These are phyloP conservation scores for Gamsiella multidivaricata DNA, from an alignment of 192 early-diverging fungal species.

Conservation along the genomic window DNA sequence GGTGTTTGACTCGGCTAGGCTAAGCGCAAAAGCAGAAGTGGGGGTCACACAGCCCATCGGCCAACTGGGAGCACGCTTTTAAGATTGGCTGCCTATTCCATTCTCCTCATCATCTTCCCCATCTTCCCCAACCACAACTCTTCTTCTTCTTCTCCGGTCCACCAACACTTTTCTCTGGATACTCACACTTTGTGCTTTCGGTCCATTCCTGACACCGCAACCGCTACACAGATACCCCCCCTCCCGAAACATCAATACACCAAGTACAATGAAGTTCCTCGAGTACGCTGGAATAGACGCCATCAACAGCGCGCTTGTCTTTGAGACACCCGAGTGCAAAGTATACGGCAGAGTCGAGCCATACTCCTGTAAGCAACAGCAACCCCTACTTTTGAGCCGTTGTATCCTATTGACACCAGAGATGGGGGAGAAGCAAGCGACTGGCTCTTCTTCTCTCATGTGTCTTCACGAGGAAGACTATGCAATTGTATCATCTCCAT, in stretches of 20 bases:
- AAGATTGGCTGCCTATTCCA: not conserved
- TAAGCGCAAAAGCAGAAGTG: too few relatives aligned
- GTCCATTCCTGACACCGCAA: too few relatives aligned
- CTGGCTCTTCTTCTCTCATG: too few relatives aligned
- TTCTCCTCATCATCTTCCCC: not conserved
- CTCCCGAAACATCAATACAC: too few relatives aligned
- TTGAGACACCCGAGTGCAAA: constrained; percentile 86
- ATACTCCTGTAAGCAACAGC: constrained; percentile 86
- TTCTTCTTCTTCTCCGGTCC: not conserved
- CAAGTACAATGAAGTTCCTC: constrained; percentile 91
- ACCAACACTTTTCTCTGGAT: not conserved
- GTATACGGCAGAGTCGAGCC: constrained; percentile 89
- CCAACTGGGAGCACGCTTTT: too few relatives aligned
- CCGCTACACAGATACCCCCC: not conserved
- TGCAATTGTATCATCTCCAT: not conserved
- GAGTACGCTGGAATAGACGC: constrained; percentile 83
- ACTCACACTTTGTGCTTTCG: too few relatives aligned
- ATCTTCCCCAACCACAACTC: not conserved
- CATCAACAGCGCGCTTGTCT: constrained; percentile 87
- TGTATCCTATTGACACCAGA: not conserved
- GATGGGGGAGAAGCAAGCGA: too few relatives aligned
- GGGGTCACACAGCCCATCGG: too few relatives aligned
- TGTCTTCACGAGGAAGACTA: too few relatives aligned
- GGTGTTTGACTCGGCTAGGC: too few relatives aligned
- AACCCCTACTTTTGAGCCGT: not conserved